Base-by-base conservation (phyloP, 2,329 filamentous ascomycete species). In the Epichloe sp. region DNA sequence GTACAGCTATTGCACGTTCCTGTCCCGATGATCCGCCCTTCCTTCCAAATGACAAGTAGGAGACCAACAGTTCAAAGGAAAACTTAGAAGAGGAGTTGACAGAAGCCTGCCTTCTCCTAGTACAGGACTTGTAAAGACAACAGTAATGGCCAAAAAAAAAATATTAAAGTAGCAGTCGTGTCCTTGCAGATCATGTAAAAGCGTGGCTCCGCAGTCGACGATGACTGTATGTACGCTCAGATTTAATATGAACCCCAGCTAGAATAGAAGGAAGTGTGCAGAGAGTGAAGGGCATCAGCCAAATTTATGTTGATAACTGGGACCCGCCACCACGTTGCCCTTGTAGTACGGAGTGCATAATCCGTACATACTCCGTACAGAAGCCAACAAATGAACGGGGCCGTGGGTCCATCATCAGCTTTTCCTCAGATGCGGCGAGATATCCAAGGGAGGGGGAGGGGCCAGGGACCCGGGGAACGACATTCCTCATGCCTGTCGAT, bases 1-100 rank as follows among this genome's bases (percentile, higher is more conserved):
- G 52, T 55, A 57, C 50, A 57, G 52, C 54, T 55, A 54, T 52
- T 52, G 53, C 52, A 45, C 52, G 50, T 54, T 54, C 45, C 56
- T 51, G 43, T 45, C 35, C 49, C 44, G 38, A 48, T 15, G 31
- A 6, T 26, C 38, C 17, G 19, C 35, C 40, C 15, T 35, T 43
- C 21, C 19, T 44, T 36, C 17, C 26, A 37, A 44, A 6, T 15
- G 35, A 51, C 44, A 48, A 40, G 14, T 8, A 8, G 42, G 26
- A 41, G 31, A 37, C 12, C 36, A 37, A 21, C 31, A 8, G 19
- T 3, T 8, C 12, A 40, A 38, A 46, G 31, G 21, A 10, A 38
- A 31, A 35, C 12, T 36, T 12, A 35, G 43, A 41, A 23, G 42
- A 34, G 38, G 3, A 36, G 6, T 19, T 46, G 36, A 37, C 34